Evolutionary conservation across 768 basidiomycete species (phyloP), one percentile per base, ranked within the genome.

Genomic region (Termitomyces sp.): DNA sequence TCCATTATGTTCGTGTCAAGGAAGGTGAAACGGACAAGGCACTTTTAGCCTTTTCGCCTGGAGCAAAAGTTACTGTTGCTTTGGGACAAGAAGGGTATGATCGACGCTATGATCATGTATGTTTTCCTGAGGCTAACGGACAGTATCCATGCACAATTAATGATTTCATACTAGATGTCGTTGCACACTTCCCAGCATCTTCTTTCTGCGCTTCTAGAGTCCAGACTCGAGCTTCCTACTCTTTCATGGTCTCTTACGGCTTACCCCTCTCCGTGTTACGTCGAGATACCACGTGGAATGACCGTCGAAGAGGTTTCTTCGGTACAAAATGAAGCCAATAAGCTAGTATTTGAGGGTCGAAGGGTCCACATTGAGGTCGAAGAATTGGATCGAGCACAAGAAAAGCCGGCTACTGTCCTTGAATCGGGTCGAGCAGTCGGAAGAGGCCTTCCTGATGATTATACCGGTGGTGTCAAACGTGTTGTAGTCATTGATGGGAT

Each of bases 101-200:
- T 57, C 76, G 87, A 62, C 78, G 92, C 60, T 80, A 84, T 60
- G 91, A 94, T 66, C 87, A 90, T 76, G 88, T 86, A 71, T 61
- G 84, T 71, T 50, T 36, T 56, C n/a, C 12, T 15, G 34, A 16
- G 33, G 42, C 20, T 48, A 2, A 20, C n/a, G n/a, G 12, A 18
- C 12, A 9, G 34, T 39, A 54, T 55, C 51, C 42, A 57, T 46
- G 28, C 33, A 15, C 15, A 26, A 46, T 34, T 37, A 1, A 51
- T 29, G 18, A 39, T n/a, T 10, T 10, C 10, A 1, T 12, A 20
- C 29, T 62, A 90, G 87, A 90, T 90, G 87, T 81, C 84, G 16
- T 83, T 90, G 81, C 91, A 94, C 69, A 92, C 90, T 1, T 87
- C 87, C 0, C 92, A 93, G 65, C 92, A 92, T 60, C 77, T 92